Base-by-base conservation (phyloP, 495 filamentous ascomycete species). In the Aspergillus ostianus region DNA sequence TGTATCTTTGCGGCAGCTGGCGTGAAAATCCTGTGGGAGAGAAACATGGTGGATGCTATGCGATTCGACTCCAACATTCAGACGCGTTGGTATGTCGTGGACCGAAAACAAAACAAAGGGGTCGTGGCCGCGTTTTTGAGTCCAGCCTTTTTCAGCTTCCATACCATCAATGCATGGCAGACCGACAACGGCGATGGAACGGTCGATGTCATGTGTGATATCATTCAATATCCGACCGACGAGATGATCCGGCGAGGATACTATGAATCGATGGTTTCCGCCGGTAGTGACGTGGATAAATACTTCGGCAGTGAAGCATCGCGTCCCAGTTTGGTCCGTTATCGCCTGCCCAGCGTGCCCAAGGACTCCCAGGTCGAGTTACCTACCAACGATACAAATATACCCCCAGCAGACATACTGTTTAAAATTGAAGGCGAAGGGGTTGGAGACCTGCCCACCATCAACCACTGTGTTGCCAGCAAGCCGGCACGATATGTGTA, bases 141-240 rank as follows among this genome's bases (percentile, higher is more conserved):
- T 20, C 57, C 53, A n/a, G 57, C 53, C 3, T 64, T 64, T 32
- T 64, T 64, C 49, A 49, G 32, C 19, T 64, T 64, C 44, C 62
- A 64, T 36, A 54, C 62, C 1, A 51, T 60, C 19, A 64, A 64
- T 32, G 62, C 62, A 7, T 64, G 47, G 21, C 57, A 64, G 53
- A 53, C 53, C 53, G 19, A 13, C 7, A 45, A 7, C 19, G 13
- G 4, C 6, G 51, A 55, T 20, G 57, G 50, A 8, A 26, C 48
- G 2, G 44, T 51, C 3, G 62, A 64, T 30, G n/a, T 64, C 15
- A 53, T 57, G 3, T 64, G 62, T 18, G 61, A 64, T 49, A 36
- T 64, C 18, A 41, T 57, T 32, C 56, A 64, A 48, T 57, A 47
- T n/a, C 48, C 57, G 0, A 58, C 53, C 26, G 57, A 56, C 27